Percentiles rank a stretch among this genome's conserved stretches.
phyloP scores from a whole-genome alignment of 768 basidiomycete species.

The Obba rivulosa region DNA sequence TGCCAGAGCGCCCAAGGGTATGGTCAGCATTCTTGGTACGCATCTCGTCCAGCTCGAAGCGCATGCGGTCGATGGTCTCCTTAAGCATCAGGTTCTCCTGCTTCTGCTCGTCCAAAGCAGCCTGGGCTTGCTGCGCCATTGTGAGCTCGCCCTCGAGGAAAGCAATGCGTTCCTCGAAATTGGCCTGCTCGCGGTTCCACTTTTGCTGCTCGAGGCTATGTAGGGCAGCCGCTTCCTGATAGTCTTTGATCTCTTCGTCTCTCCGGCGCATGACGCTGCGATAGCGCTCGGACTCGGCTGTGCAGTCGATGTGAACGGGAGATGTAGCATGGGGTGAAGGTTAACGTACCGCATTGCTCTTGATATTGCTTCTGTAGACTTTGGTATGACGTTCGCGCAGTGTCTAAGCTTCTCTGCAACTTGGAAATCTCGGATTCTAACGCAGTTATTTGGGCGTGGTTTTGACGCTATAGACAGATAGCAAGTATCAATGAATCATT shows the following conservation, averaged over 20 bases:
- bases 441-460: constrained; percentile 56
- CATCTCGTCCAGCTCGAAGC: constrained; percentile 93
- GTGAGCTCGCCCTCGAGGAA: constrained; percentile 69
- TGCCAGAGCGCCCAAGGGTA: constrained; percentile 30
- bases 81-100: constrained; percentile 90
- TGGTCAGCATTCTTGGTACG: constrained; percentile 38
- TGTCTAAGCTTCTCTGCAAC: constrained; percentile 69
- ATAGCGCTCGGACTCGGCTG: constrained; percentile 75
- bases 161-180: constrained; percentile 65
- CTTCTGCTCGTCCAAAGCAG: constrained; percentile 84
- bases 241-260: constrained; percentile 65
- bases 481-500: constrained; percentile 13
- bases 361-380: constrained; percentile 83
- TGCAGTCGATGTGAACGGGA: constrained; percentile 1
- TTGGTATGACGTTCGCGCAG: constrained; percentile 64
- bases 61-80: constrained; percentile 93
- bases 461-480: constrained; percentile 40
- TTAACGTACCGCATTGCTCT: constrained; percentile 72
- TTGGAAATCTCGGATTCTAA: constrained; percentile 79
- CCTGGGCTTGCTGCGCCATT: constrained; percentile 65
- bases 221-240: constrained; percentile 53
- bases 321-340: background rate
- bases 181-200: constrained; percentile 60
- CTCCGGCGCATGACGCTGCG: constrained; percentile 68
- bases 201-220: constrained; percentile 65